phyloP scores from a whole-genome alignment of 2,329 filamentous ascomycete species.

The Rosellinia necatrix region DNA sequence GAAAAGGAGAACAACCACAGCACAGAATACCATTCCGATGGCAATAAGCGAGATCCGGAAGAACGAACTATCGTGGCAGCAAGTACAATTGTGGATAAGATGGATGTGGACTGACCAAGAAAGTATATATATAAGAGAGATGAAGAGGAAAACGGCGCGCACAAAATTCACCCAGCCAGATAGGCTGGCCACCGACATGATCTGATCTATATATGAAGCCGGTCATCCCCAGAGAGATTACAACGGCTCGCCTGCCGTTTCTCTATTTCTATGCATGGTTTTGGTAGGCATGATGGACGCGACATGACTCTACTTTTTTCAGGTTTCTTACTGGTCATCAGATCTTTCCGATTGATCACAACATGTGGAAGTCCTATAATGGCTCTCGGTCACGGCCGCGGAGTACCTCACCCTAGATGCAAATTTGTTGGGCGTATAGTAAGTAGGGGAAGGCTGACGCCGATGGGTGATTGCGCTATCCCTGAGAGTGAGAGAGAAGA shows the following conservation, averaged over 20 bases:
- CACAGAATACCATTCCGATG: conserved; percentile 39
- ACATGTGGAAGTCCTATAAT: not conserved
- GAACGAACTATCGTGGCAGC: conserved; percentile 43
- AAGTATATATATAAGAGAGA: conserved; percentile 8
- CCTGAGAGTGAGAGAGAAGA: no score
- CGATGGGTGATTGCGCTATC: no score
- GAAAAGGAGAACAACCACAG: conserved; percentile 37
- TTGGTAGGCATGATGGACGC: conserved; percentile 20
- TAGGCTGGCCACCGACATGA: not conserved
- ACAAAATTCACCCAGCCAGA: not conserved
- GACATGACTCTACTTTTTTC: conserved; percentile 10
- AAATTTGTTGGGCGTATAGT: not conserved
- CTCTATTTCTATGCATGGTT: conserved; percentile 5
- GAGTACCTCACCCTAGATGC: conserved; percentile 1
- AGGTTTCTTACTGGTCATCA: not conserved
- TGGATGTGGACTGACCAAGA: conserved; percentile 43
- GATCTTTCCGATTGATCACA: not conserved
- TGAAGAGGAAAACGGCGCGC: not conserved
- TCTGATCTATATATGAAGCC: conserved; percentile 7
- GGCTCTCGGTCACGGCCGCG: not conserved
- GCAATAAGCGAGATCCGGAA: conserved; percentile 38
- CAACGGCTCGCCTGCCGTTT: not conserved
- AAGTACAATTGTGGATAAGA: conserved; percentile 42
- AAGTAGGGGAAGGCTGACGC: no score
- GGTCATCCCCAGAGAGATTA: not conserved